Evolutionary conservation across 1,284 basidiomycete species (phyloP).

Genomic region (Ganoderma resinaceum): DNA sequence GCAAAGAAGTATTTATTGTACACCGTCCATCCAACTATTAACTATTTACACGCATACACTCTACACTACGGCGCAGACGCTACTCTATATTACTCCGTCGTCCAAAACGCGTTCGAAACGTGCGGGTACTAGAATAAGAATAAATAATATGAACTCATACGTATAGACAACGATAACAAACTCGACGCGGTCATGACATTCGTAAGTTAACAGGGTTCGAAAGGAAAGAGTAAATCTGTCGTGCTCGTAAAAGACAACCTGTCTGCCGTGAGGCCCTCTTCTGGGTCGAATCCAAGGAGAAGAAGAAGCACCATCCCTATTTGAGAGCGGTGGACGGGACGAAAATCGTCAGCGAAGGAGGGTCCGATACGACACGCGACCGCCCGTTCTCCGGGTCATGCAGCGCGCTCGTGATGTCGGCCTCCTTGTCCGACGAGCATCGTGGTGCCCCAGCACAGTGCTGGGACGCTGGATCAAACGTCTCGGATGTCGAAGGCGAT

Average conservation of each 20-base stretch:
- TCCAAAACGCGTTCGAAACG: not conserved
- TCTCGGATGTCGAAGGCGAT: slow-evolving; percentile 10
- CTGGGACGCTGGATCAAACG: slow-evolving; percentile 3
- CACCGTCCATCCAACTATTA: not conserved
- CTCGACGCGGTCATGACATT: not conserved
- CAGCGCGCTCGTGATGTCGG: not conserved
- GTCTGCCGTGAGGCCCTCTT: not conserved
- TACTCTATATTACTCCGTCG: not conserved
- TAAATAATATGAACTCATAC: not conserved
- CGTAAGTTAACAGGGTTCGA: not conserved
- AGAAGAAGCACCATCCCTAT: not conserved
- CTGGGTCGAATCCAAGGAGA: not conserved
- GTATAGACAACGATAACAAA: not conserved
- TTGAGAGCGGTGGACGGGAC: not conserved
- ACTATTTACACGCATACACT: not conserved
- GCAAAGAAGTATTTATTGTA: not conserved
- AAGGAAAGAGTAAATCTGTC: not conserved
- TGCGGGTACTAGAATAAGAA: not conserved
- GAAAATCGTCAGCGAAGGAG: not conserved
- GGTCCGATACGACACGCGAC: not conserved
- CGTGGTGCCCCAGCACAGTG: not conserved
- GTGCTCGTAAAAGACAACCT: not conserved
- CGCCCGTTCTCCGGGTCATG: not conserved
- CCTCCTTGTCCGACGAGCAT: not conserved
- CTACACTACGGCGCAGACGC: not conserved